A percentile compares a stretch with the other conserved stretches of the same genome.
phyloP scores from a whole-genome alignment of 2,329 filamentous ascomycete species.

The Fusarium sp. region DNA sequence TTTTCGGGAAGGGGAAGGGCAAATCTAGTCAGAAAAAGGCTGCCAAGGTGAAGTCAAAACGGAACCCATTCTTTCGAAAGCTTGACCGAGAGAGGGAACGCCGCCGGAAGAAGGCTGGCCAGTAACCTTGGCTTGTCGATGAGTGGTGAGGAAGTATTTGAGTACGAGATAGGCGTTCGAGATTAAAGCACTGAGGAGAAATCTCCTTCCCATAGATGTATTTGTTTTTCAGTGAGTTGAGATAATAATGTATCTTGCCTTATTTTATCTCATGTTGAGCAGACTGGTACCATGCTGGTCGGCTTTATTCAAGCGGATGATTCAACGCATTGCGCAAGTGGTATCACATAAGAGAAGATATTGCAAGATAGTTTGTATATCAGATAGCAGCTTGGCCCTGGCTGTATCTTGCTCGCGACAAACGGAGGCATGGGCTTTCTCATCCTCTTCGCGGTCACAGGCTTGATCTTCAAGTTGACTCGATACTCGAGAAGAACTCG shows the following conservation, averaged over 20 bases:
- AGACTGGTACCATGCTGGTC: neutral
- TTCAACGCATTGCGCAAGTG: neutral
- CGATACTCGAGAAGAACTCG: neutral
- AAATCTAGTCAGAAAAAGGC: neutral
- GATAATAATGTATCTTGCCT: neutral
- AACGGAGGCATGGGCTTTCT: neutral
- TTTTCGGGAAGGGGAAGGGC: slow-evolving; percentile 1
- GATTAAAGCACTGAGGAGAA: neutral
- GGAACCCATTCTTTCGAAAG: slow-evolving; percentile 37
- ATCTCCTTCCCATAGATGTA: neutral
- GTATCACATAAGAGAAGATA: neutral
- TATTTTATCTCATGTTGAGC: neutral
- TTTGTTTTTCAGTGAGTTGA: neutral
- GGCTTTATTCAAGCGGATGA: neutral
- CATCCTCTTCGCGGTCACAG: neutral
- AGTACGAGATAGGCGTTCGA: neutral
- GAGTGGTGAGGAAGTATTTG: neutral
- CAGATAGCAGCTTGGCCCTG: neutral
- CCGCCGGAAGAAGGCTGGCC: neutral
- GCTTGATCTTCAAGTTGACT: neutral
- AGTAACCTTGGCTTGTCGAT: neutral
- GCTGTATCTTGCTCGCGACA: neutral
- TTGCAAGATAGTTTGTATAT: neutral
- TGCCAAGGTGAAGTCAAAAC: slow-evolving; percentile 15
- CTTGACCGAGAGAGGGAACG: slow-evolving; percentile 27